phyloP scores from a whole-genome alignment of 2,329 filamentous ascomycete genomes.

The Penicillium sclerotiorum region DNA sequence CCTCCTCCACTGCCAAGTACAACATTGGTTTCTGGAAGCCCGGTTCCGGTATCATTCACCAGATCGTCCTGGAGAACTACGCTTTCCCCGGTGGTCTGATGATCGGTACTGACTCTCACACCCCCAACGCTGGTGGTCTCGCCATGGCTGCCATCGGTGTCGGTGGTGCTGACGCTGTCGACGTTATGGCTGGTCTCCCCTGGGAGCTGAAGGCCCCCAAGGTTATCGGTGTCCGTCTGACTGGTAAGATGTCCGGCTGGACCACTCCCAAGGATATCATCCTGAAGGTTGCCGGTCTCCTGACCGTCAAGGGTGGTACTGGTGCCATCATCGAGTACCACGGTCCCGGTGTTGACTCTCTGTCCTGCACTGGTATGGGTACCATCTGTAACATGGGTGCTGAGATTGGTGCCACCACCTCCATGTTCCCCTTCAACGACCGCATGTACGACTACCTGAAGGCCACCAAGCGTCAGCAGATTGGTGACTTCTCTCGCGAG shows the following conservation, averaged over 20 bases:
- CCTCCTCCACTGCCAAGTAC: conserved; percentile 94
- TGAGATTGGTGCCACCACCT: conserved; percentile 94
- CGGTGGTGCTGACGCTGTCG: conserved; percentile 93
- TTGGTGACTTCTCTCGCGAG: conserved; percentile 67
- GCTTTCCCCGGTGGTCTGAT: conserved; percentile 97
- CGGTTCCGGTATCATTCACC: conserved; percentile 98
- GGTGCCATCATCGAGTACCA: conserved; percentile 95
- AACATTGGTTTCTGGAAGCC: conserved; percentile 99
- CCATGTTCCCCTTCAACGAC: conserved; percentile 87
- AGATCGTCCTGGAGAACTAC: conserved; percentile 98
- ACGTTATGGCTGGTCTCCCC: conserved; percentile 91
- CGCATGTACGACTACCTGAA: conserved; percentile 83
- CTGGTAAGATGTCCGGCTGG: conserved; percentile 83
- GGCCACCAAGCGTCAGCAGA: conserved; percentile 75
- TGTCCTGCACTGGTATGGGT: conserved; percentile 91
- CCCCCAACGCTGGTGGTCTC: conserved; percentile 90
- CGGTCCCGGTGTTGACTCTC: conserved; percentile 82
- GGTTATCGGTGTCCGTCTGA: conserved; percentile 50
- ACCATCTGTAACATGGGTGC: conserved; percentile 86
- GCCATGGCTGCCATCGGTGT: conserved; percentile 98
- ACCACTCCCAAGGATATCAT: conserved; percentile 95
- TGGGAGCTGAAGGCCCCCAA: conserved; percentile 98
- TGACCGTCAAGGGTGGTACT: conserved; percentile 92
- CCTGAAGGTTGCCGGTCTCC: conserved; percentile 79
- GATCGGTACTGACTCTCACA: conserved; percentile 97